These are phyloP conservation scores for Sporothrix variecibatus DNA, from an alignment of 2,329 filamentous ascomycete species.

Conservation along the genomic window DNA sequence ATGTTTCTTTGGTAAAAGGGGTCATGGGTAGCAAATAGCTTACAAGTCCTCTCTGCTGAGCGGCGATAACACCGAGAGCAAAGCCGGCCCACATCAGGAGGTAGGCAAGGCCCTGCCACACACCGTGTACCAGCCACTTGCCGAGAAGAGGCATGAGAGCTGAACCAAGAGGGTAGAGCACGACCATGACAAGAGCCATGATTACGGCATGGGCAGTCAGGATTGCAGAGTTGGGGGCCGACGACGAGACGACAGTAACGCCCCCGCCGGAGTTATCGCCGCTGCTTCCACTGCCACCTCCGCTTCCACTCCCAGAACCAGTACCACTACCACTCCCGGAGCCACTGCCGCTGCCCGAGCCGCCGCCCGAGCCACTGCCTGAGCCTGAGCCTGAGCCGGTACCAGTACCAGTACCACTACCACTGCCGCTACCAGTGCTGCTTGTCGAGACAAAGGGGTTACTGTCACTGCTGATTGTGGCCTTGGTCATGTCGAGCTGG, in stretches of 20 bases:
- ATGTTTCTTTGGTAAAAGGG: not conserved
- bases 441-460: slow-evolving; percentile 52
- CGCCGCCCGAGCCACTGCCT: slow-evolving; percentile 20
- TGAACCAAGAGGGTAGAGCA: slow-evolving; percentile 62
- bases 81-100: slow-evolving; percentile 62
- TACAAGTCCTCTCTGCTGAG: slow-evolving; percentile 47
- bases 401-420: slow-evolving; percentile 20
- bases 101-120: slow-evolving; percentile 57
- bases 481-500: slow-evolving; percentile 51
- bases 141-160: slow-evolving; percentile 61
- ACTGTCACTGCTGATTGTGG: slow-evolving; percentile 48
- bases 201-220: slow-evolving; percentile 57
- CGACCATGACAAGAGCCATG: slow-evolving; percentile 61
- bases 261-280: slow-evolving; percentile 14
- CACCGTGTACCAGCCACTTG: slow-evolving; percentile 59
- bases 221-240: slow-evolving; percentile 30
- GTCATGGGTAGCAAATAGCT: slow-evolving; percentile 33
- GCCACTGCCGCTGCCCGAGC: slow-evolving; percentile 15
- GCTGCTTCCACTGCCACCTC: slow-evolving; percentile 4
- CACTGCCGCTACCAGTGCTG: slow-evolving; percentile 24
- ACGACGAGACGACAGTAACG: slow-evolving; percentile 32
- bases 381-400: slow-evolving; percentile 17
- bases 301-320: not conserved
- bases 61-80: slow-evolving; percentile 55
- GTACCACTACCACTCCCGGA: slow-evolving; percentile 11